Evolutionary conservation across 139 green algal genomes (phyloP).

Genomic region (Chlorella sp.): DNA sequence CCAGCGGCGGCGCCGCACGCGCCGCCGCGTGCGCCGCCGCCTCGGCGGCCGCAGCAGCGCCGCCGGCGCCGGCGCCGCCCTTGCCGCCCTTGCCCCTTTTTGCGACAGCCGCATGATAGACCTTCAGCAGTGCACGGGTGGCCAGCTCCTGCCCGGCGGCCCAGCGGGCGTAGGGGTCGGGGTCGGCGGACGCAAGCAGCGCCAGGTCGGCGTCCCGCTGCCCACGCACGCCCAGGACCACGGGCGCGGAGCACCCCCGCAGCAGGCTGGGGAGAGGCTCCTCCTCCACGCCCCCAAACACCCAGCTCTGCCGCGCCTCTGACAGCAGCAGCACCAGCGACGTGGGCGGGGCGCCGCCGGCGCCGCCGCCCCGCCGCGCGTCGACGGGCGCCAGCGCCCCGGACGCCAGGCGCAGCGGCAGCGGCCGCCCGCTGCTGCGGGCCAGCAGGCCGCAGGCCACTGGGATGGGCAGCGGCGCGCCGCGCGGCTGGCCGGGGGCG

Average conservation of each 20-base stretch:
- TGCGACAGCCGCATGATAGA: neutral
- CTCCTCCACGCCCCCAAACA: neutral
- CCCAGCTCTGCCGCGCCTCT: neutral
- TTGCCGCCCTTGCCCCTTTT: neutral
- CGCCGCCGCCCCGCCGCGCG: neutral
- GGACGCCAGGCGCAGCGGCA: neutral
- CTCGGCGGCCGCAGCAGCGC: neutral
- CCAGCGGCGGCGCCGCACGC: neutral
- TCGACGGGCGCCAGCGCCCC: neutral
- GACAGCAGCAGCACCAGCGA: neutral
- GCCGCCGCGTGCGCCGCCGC: neutral
- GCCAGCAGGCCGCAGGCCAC: neutral
- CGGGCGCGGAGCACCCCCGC: neutral
- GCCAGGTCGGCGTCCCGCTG: neutral
- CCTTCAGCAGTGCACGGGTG: neutral
- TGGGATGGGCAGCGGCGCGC: neutral
- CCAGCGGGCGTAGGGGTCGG: neutral
- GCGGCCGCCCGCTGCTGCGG: neutral
- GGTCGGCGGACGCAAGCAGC: neutral
- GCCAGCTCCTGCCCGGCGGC: neutral
- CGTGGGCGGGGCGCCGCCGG: neutral
- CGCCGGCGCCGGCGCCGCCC: neutral
- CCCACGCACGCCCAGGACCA: neutral
- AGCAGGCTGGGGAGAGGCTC: neutral
- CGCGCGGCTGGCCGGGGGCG: neutral